These are phyloP conservation scores for Scheffersomyces illinoinensis DNA, from an alignment of 1,139 yeast genomes.

Conservation along the genomic window DNA sequence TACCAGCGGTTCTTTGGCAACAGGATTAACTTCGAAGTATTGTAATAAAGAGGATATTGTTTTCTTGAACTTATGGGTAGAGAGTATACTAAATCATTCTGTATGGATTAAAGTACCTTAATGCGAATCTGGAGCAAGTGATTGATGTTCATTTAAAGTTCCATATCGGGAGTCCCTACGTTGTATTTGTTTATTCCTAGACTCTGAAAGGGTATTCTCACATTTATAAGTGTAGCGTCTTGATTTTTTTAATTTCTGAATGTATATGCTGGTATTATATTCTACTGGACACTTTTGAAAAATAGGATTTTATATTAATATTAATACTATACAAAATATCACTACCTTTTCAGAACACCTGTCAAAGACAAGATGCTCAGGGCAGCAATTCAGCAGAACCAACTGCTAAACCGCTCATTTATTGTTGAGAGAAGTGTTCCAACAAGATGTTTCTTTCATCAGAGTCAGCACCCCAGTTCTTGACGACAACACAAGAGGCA, in stretches of 20 bases:
- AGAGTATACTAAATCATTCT: too few relatives aligned
- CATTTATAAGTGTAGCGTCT: neutral
- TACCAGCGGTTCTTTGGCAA: too few relatives aligned
- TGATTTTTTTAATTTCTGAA: too few relatives aligned
- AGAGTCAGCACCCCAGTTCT: slow-evolving; percentile 99
- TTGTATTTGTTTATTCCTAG: neutral
- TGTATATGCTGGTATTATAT: neutral
- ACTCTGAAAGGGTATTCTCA: neutral
- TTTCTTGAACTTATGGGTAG: too few relatives aligned
- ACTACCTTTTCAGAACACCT: neutral
- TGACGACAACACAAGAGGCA: slow-evolving; percentile 99
- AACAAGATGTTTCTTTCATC: slow-evolving; percentile 96
- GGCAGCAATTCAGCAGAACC: neutral
- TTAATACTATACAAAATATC: slow-evolving; percentile 10
- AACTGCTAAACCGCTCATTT: slow-evolving; percentile 24
- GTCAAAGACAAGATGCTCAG: neutral
- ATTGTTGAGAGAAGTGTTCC: slow-evolving; percentile 94
- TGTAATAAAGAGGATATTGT: too few relatives aligned
- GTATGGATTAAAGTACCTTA: too few relatives aligned
- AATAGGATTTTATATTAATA: slow-evolving; percentile 8
- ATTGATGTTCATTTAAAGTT: too few relatives aligned
- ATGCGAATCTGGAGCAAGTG: too few relatives aligned
- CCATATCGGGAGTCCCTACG: too few relatives aligned
- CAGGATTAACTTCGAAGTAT: too few relatives aligned
- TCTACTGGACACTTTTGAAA: neutral